Evolutionary conservation across 352 stramenopile genomes (phyloP).

Genomic region (Phytophthora citricola): DNA sequence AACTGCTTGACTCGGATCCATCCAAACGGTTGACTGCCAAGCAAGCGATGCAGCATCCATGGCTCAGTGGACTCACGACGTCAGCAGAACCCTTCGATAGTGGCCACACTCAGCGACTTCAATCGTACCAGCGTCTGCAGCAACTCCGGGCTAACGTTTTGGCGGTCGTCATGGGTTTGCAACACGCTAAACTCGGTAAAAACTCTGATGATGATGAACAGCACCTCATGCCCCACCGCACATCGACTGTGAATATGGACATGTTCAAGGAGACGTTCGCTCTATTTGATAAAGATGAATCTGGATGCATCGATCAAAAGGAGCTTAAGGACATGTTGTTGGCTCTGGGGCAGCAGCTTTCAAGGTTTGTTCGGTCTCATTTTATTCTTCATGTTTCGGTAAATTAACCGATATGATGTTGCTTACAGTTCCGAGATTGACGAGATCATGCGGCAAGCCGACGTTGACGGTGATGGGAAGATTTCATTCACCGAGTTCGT

Average conservation of each 20-base stretch:
- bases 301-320: constrained; percentile 65
- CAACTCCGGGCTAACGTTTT: constrained; percentile 81
- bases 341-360: constrained; percentile 63
- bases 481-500: constrained; percentile 86
- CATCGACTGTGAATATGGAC: constrained; percentile 77
- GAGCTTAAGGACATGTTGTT: constrained; percentile 63
- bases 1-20: constrained; percentile 59
- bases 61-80: constrained; percentile 56
- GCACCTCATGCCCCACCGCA: constrained; percentile 35
- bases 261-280: constrained; percentile 84
- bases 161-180: constrained; percentile 71
- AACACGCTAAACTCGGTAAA: constrained; percentile 63
- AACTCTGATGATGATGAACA: constrained; percentile 12
- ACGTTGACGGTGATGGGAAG: constrained; percentile 71
- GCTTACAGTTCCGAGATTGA: constrained; percentile 58
- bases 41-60: constrained; percentile 66
- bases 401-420: constrained; percentile 2
- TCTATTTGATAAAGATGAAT: constrained; percentile 82
- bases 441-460: constrained; percentile 72
- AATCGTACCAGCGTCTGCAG: constrained; percentile 71
- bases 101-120: constrained; percentile 58
- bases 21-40: constrained; percentile 58
- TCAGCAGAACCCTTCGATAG: constrained; percentile 54
- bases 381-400: neutral
- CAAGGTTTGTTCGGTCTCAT: constrained; percentile 33